Evolutionary conservation across 805 yeast species (phyloP).

Genomic region (Isabelozyma heimii): DNA sequence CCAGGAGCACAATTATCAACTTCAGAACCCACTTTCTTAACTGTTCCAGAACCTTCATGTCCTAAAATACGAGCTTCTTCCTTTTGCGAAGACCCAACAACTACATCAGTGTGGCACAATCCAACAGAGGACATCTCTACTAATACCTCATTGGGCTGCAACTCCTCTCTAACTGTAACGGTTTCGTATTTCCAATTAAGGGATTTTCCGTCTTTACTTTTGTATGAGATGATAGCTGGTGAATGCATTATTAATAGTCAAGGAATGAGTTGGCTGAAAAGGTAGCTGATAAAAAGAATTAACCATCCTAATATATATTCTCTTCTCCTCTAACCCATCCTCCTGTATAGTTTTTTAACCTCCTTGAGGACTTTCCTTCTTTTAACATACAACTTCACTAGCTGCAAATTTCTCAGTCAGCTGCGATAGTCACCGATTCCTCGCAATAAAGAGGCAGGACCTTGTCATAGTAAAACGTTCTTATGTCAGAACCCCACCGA

Average conservation of each 20-base stretch:
- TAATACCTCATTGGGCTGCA: conserved; percentile 4
- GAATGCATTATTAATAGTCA: background rate
- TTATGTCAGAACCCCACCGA: no score
- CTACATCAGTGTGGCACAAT: conserved; percentile 6
- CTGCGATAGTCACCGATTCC: no score
- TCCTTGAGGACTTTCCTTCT: no score
- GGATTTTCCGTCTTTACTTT: conserved; percentile 2
- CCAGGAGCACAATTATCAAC: conserved; percentile 37
- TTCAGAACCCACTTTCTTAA: conserved; percentile 26
- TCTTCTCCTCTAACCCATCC: no score
- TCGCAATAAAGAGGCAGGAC: no score
- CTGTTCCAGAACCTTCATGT: conserved; percentile 23
- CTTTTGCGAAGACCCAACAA: background rate
- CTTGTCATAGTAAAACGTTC: no score
- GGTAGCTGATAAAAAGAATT: no score
- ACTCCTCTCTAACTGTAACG: conserved; percentile 5
- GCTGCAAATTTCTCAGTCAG: no score
- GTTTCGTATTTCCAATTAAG: conserved; percentile 5
- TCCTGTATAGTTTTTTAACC: background rate
- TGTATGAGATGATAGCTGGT: conserved; percentile 5
- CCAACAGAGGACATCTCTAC: conserved; percentile 6
- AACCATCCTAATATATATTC: no score
- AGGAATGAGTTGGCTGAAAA: no score
- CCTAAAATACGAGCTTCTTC: conserved; percentile 12
- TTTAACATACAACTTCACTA: no score